Evolutionary conservation across 2,329 filamentous ascomycete species (phyloP), one percentile per base, ranked within the genome.

Genomic region (Pochonia chlamydosporia): DNA sequence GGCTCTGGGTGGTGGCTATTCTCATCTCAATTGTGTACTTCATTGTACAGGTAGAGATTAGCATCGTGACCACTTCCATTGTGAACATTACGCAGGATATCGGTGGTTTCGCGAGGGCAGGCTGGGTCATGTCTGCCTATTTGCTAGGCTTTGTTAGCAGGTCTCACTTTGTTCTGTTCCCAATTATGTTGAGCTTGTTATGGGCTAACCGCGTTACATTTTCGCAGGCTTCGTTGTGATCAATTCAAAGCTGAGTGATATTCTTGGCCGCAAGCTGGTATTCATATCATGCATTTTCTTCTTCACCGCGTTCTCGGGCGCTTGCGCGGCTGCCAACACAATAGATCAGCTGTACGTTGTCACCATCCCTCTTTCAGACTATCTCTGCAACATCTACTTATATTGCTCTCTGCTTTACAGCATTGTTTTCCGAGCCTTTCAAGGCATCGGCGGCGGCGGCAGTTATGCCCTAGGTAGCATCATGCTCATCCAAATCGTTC

Each of bases 391-490:
- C 31, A 16, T 20, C 28, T n/a, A n/a, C n/a, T n/a, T n/a, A n/a
- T n/a, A n/a, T n/a, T n/a, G n/a, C n/a, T 26, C 5, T 21, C 16
- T 14, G 18, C 35, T 16, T 20, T n/a, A 7, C n/a, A 64, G 60
- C 1, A 76, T 79, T 40, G 54, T 73, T 10, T 75, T 65, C 44
- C 70, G 74, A 26, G 69, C 70, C 1, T 65, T 76, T 4, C 74
- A 78, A 44, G 74, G 74, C 14, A 64, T 78, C 16, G 75, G 75
- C 1, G 75, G 71, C 4, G 72, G 75, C 14, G 75, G 75, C 1
- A 64, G 78, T 9, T 78, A 76, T 57, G 73, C 72, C 43, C 55
- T 78, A 14, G 68, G 69, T 1, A 69, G 75, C 26, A 69, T 74
- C 26, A 65, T 68, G 10, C 63, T 77, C 1, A 64, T 73, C n/a